Evolutionary conservation across 164 flowering plant genomes (phyloP).

Genomic region (Santalum album): DNA sequence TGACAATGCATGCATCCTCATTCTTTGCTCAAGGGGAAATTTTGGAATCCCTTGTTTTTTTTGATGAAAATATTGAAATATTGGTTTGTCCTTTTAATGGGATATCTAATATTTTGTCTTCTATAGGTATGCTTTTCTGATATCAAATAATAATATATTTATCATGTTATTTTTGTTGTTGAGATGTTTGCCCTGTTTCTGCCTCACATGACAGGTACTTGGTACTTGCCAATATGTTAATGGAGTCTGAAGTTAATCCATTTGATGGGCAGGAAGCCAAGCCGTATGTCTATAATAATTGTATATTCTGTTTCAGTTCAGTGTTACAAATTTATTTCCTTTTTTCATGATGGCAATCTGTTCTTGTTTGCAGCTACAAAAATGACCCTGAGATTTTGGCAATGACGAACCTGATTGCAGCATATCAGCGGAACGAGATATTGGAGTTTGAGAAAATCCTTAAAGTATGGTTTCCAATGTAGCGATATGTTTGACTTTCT

Average conservation of each 20-base stretch:
- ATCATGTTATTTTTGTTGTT: neutral
- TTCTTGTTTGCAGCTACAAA: constrained; percentile 57
- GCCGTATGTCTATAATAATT: constrained; percentile 52
- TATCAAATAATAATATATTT: neutral
- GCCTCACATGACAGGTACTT: constrained; percentile 41
- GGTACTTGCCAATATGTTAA: constrained; percentile 92
- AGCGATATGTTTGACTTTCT: neutral
- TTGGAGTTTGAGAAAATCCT: constrained; percentile 94
- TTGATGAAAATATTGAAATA: too few species aligned
- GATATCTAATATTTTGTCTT: too few species aligned
- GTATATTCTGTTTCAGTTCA: neutral
- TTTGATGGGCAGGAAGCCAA: constrained; percentile 99
- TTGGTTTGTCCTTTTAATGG: too few species aligned
- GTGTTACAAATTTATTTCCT: neutral
- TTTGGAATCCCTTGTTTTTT: too few species aligned
- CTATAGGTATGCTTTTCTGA: too few species aligned
- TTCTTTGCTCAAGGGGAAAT: too few species aligned
- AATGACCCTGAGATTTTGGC: constrained; percentile 98
- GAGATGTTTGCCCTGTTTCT: neutral
- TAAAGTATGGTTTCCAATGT: constrained; percentile 47
- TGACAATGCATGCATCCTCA: too few species aligned
- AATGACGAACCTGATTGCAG: constrained; percentile 97
- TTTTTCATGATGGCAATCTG: neutral
- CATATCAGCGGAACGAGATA: constrained; percentile 94
- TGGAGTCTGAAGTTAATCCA: constrained; percentile 98